Evolutionary conservation across 2,329 filamentous ascomycete species (phyloP), one percentile per base, ranked within the genome.

Genomic region (Tolypocladium nubicola): DNA sequence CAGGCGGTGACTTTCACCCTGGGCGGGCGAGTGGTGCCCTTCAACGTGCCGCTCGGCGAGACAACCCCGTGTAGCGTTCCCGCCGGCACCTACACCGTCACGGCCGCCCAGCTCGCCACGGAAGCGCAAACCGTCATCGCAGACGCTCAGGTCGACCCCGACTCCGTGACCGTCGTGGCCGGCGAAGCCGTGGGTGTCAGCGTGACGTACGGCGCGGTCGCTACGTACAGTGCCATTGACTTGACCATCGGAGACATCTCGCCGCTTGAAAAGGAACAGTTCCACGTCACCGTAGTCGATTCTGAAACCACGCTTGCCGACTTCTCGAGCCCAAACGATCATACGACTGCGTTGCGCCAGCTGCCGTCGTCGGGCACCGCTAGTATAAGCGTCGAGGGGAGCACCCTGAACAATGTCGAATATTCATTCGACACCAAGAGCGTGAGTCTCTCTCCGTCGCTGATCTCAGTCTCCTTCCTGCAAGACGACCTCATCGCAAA

Each of bases 231-330:
- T 11, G 56, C 56, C 8, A 43, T 57, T 10, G 33, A 57, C 45
- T 43, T 57, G 41, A 55, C 41, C 13, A 40, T 57, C n/a, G 56
- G 56, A 21, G 14, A 52, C 6, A 43, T 57, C 37, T 35, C 9
- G 8, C 5, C 33, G 0, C 56, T 57, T 14, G 40, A 41, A 23
- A 40, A 16, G 16, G 56, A 55, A 26, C 14, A 43, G 35, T 38
- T 57, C 16, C 56, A 43, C 26, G 37, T 57, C 2, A 23, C 23
- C 4, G n/a, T 57, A 1, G 16, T 19, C 23, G 56, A 43, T 2
- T 30, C 35, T 13, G 38, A 19, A 21, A 16, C 2, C 11, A n/a
- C 19, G 26, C n/a, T 50, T 5, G 54, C 54, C 4, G 53, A 55
- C 19, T 57, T 57, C n/a, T 30, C 19, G 35, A 57, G 40, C 37